Evolutionary conservation across 768 basidiomycete genomes (phyloP).

Genomic region (Dendrothele bispora): DNA sequence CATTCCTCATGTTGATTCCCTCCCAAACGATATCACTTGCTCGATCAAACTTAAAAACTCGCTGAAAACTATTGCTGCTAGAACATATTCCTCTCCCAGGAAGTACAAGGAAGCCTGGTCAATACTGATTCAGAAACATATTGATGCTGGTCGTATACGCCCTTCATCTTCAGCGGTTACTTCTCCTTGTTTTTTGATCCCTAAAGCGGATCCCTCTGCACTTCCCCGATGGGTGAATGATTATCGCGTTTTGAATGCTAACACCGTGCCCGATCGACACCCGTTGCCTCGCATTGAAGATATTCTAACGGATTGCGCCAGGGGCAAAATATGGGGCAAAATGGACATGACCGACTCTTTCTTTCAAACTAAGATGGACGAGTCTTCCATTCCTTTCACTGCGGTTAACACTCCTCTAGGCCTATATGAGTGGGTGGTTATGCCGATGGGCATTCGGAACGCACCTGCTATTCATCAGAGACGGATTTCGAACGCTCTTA

Average conservation of each 20-base stretch:
- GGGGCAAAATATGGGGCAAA: slow-evolving; percentile 22
- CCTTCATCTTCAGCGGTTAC: no score
- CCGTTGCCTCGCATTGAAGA: slow-evolving; percentile 20
- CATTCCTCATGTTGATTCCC: no score
- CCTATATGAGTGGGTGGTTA: slow-evolving; percentile 39
- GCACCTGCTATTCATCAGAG: slow-evolving; percentile 33
- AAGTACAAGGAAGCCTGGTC: no score
- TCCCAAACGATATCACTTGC: no score
- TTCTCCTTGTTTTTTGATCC: no score
- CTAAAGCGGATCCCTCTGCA: background rate
- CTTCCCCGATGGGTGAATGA: slow-evolving; percentile 22
- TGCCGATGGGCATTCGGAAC: slow-evolving; percentile 38
- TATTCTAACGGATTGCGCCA: slow-evolving; percentile 21
- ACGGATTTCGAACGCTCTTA: slow-evolving; percentile 30
- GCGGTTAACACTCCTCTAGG: slow-evolving; percentile 37
- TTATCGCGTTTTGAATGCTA: slow-evolving; percentile 19
- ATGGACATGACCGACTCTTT: slow-evolving; percentile 36
- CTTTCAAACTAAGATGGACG: slow-evolving; percentile 35
- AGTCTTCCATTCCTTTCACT: slow-evolving; percentile 27
- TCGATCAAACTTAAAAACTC: no score
- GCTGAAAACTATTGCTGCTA: no score
- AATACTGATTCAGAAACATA: no score
- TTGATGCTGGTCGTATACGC: no score
- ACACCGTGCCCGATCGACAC: slow-evolving; percentile 18
- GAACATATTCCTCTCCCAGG: no score